Evolutionary conservation across 805 yeast genomes (phyloP).

Genomic region (Kodamaea leandrae): DNA sequence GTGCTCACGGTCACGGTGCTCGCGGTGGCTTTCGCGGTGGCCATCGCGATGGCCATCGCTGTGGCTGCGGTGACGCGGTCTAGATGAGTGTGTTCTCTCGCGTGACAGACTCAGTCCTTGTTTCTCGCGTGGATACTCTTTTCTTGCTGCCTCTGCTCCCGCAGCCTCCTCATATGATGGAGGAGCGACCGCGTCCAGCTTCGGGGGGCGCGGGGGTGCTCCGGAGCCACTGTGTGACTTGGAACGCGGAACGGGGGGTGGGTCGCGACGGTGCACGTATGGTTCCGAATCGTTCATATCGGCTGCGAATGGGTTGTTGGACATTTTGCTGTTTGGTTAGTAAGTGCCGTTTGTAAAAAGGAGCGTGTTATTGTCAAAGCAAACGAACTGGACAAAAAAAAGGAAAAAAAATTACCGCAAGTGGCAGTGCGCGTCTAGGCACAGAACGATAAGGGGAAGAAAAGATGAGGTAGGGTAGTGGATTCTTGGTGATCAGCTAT

Average conservation of each 20-base stretch:
- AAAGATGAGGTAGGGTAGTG: neutral
- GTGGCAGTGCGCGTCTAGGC: neutral
- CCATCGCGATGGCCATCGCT: neutral
- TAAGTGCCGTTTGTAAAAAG: constrained; percentile 2
- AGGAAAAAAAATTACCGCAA: constrained; percentile 1
- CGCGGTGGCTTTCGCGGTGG: constrained; percentile 1
- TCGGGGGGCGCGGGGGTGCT: constrained; percentile 19
- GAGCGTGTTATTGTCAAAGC: neutral
- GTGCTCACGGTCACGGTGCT: constrained; percentile 5
- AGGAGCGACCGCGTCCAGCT: constrained; percentile 37
- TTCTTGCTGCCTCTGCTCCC: constrained; percentile 48
- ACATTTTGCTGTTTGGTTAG: constrained; percentile 24
- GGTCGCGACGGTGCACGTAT: constrained; percentile 34
- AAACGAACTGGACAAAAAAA: neutral
- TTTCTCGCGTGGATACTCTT: constrained; percentile 20
- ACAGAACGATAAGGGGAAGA: neutral
- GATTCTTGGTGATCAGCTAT: too few species aligned
- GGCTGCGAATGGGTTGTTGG: constrained; percentile 55
- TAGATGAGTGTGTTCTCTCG: neutral
- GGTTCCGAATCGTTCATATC: constrained; percentile 41
- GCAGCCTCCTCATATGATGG: constrained; percentile 74
- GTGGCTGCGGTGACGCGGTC: constrained; percentile 1
- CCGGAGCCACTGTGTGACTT: constrained; percentile 19
- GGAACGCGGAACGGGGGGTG: constrained; percentile 33
- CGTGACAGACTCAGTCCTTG: constrained; percentile 14